Percentiles rank a stretch among this genome's conserved stretches.
phyloP scores from a whole-genome alignment of 1,284 basidiomycete genomes.

The Heterobasidion irregulare region DNA sequence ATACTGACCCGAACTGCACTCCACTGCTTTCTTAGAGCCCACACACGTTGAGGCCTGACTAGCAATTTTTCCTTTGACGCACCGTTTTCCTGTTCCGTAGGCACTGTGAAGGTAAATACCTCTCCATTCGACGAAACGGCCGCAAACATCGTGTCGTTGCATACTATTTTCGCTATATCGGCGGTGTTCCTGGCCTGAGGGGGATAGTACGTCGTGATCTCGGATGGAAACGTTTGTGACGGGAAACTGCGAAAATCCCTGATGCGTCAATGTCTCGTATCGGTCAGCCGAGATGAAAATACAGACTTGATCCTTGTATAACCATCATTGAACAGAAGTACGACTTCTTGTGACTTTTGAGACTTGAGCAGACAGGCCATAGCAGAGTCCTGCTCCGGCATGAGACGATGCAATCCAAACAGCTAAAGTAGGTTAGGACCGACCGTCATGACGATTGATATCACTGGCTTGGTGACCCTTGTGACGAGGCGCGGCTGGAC shows the following conservation, averaged over 20 bases:
- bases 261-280: constrained; percentile 9
- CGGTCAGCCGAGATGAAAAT: background rate
- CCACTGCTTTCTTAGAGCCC: constrained; percentile 83
- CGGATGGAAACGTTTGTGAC: constrained; percentile 48
- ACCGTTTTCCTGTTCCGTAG: constrained; percentile 21
- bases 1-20: constrained; percentile 67
- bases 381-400: constrained; percentile 57
- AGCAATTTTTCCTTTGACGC: constrained; percentile 20
- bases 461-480: constrained; percentile 62
- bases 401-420: constrained; percentile 2
- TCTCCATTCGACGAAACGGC: constrained; percentile 87
- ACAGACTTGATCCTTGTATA: constrained; percentile 69
- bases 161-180: constrained; percentile 75
- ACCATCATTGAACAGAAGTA: constrained; percentile 76
- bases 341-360: constrained; percentile 65
- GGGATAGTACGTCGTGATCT: constrained; percentile 73
- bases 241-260: constrained; percentile 3
- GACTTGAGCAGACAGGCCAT: constrained; percentile 74
- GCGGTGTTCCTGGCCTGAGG: constrained; percentile 66
- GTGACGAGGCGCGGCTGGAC: constrained; percentile 79
- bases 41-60: constrained; percentile 84
- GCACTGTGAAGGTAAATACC: constrained; percentile 77
- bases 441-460: constrained; percentile 66
- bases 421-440: constrained; percentile 17
- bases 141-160: constrained; percentile 74